A percentile compares a stretch with the other conserved stretches of the same genome.
Conservation (phyloP, 1,284 basidiomycete species). For the Puccinia brachypodii region DNA sequence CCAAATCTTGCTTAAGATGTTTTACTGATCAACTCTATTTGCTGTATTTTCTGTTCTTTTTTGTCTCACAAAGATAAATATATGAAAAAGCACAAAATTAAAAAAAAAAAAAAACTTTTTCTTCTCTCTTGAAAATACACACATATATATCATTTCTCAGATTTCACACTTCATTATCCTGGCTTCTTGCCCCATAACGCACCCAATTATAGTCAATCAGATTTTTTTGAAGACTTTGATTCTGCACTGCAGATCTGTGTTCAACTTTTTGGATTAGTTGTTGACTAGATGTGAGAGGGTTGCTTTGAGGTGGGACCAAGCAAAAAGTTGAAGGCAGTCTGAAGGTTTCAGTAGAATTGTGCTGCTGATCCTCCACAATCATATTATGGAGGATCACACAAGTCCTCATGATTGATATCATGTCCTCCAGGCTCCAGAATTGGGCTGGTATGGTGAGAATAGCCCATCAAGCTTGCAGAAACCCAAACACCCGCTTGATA, state of each 20-base stretch:
- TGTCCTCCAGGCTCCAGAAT: background rate
- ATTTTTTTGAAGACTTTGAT: background rate
- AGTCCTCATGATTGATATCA: slow-evolving; percentile 5
- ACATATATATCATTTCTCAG: too few species aligned
- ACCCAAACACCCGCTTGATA: slow-evolving; percentile 9
- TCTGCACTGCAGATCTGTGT: background rate
- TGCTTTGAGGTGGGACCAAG: background rate
- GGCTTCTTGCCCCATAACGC: background rate
- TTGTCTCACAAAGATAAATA: too few species aligned
- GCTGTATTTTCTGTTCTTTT: too few species aligned
- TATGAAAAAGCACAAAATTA: too few species aligned
- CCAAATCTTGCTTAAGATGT: too few species aligned
- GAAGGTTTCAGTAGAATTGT: background rate
- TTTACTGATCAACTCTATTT: too few species aligned
- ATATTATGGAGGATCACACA: too few species aligned
- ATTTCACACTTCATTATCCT: background rate
- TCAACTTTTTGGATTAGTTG: background rate
- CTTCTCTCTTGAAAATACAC: too few species aligned
- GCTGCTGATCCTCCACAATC: background rate
- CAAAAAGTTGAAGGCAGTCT: background rate
- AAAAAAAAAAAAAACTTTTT: too few species aligned
- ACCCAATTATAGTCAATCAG: background rate
- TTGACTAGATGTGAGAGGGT: background rate
- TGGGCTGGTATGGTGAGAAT: background rate
- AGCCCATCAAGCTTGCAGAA: background rate